These are phyloP conservation scores for Scleroderma bovista DNA, from an alignment of 768 basidiomycete genomes.

Conservation along the genomic window DNA sequence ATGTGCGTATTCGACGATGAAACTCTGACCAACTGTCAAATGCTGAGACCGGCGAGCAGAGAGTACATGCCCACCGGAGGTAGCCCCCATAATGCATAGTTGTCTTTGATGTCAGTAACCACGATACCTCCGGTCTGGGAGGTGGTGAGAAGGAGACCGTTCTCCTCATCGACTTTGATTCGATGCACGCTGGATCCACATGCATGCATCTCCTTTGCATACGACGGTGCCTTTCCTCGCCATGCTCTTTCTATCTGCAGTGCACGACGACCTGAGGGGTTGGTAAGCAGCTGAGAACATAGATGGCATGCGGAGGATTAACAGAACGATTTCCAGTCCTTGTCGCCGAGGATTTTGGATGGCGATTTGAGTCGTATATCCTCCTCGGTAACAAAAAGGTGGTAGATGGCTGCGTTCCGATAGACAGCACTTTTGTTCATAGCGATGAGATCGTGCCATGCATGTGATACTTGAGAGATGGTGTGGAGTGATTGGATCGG, in stretches of 20 bases:
- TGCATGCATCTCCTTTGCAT: constrained; percentile 28
- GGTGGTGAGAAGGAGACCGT: constrained; percentile 57
- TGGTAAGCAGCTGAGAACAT: constrained; percentile 8
- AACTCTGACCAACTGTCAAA: constrained; percentile 3
- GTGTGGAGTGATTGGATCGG: constrained; percentile 38
- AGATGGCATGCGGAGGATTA: constrained; percentile 3
- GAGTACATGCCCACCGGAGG: constrained; percentile 36
- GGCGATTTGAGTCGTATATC: constrained; percentile 28
- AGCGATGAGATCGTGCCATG: constrained; percentile 43
- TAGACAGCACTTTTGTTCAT: constrained; percentile 50
- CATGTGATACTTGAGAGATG: constrained; percentile 35
- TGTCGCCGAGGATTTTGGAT: constrained; percentile 32
- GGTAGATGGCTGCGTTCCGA: constrained; percentile 48
- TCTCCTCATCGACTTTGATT: constrained; percentile 68
- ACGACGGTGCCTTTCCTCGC: constrained; percentile 46
- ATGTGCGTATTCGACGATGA: constrained; percentile 43
- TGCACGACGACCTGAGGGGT: constrained; percentile 40
- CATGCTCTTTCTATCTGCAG: constrained; percentile 45
- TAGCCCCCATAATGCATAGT: constrained; percentile 57
- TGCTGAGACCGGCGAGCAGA: constrained; percentile 1
- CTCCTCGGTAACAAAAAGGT: constrained; percentile 38
- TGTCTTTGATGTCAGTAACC: constrained; percentile 50
- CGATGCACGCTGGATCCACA: constrained; percentile 50
- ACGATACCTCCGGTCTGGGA: constrained; percentile 47
- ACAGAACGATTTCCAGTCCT: constrained; percentile 62